These are phyloP conservation scores for Adiantum capillusveneris DNA, from an alignment of 75 land plant genomes.

Conservation along the genomic window DNA sequence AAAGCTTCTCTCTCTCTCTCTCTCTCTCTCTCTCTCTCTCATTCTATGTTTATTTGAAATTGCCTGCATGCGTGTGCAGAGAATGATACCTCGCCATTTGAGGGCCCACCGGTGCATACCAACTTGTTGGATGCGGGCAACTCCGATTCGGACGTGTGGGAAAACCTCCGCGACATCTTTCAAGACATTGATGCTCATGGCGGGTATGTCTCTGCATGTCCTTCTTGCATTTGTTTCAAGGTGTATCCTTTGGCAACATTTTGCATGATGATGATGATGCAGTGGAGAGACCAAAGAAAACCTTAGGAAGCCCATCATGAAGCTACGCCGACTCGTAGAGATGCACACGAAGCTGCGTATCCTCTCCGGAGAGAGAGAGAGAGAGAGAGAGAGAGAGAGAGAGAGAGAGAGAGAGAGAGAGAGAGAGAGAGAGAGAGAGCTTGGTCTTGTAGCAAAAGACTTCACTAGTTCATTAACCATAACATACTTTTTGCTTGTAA, in stretches of 20 bases:
- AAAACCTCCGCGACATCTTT: slow-evolving; percentile 23
- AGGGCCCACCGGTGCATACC: not conserved
- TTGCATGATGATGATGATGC: not conserved
- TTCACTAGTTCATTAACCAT: too few relatives aligned
- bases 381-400: too few relatives aligned
- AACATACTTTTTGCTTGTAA: too few relatives aligned
- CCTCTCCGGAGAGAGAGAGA: too few relatives aligned
- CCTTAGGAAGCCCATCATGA: slow-evolving; percentile 25
- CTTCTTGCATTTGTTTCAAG: not conserved
- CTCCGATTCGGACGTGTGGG: slow-evolving; percentile 22
- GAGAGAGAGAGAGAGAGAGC: too few relatives aligned
- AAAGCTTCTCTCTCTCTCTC: too few relatives aligned
- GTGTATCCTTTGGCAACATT: not conserved
- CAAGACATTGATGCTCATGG: slow-evolving; percentile 17
- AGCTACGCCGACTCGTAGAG: slow-evolving; percentile 20
- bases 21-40: too few relatives aligned
- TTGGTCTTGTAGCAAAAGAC: too few relatives aligned
- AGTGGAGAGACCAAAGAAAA: slow-evolving; percentile 15
- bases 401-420: too few relatives aligned
- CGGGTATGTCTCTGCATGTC: not conserved
- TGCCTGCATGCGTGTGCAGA: not conserved
- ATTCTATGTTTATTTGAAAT: not conserved
- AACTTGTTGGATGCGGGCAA: not conserved
- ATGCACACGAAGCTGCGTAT: slow-evolving; percentile 23
- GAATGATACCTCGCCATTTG: not conserved